A percentile compares a stretch with the other conserved stretches of the same genome.
Evolutionary conservation across 1,139 yeast genomes (phyloP).

Genomic region (Sugiyamaella grinbergsii): DNA sequence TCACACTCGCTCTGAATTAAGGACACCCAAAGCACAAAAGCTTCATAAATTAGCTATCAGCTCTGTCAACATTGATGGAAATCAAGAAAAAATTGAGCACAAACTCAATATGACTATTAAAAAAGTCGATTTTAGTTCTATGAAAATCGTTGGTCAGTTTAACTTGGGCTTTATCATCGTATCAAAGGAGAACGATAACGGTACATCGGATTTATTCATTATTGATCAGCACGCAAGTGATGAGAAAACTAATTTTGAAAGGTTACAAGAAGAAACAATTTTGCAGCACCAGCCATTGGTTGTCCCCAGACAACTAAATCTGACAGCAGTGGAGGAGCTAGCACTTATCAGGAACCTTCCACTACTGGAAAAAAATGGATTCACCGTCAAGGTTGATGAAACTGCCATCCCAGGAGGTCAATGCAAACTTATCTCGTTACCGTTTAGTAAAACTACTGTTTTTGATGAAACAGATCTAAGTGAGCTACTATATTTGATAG

Average conservation of each 20-base stretch:
- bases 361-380: constrained; percentile 74
- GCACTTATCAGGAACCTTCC: constrained; percentile 60
- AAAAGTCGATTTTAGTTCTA: constrained; percentile 50
- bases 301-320: constrained; percentile 60
- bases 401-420: constrained; percentile 58
- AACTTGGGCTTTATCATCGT: constrained; percentile 88
- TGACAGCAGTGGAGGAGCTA: constrained; percentile 78
- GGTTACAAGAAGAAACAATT: constrained; percentile 54
- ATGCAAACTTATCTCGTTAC: constrained; percentile 62
- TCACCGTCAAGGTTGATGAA: constrained; percentile 55
- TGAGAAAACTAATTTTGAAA: constrained; percentile 88
- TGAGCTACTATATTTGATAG: constrained; percentile 68
- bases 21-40: neutral
- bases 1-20: constrained; percentile 7
- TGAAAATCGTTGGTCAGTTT: constrained; percentile 89
- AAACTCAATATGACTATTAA: constrained; percentile 37
- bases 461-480: constrained; percentile 68
- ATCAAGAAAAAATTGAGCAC: constrained; percentile 52
- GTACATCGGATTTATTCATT: constrained; percentile 66
- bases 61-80: constrained; percentile 31
- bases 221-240: constrained; percentile 98
- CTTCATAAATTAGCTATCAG: constrained; percentile 6
- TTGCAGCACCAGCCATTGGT: constrained; percentile 74
- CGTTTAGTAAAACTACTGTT: constrained; percentile 67
- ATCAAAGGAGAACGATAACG: constrained; percentile 44